A percentile compares a stretch with the other conserved stretches of the same genome.
These are phyloP conservation scores for Scutellaria minor DNA, from an alignment of 257 asterid genomes.

Conservation along the genomic window DNA sequence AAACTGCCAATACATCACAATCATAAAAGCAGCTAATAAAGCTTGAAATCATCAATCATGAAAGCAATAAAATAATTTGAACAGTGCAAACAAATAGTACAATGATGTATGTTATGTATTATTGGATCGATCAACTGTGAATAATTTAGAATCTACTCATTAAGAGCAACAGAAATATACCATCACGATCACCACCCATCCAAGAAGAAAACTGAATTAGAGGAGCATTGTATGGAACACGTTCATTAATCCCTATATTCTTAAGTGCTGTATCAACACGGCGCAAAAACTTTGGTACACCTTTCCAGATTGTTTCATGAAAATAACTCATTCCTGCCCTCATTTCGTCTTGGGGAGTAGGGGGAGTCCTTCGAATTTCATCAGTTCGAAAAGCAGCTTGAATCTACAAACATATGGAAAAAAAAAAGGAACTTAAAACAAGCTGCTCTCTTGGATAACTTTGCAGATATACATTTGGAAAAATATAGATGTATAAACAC, in stretches of 20 bases:
- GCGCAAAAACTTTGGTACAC: conserved; percentile 60
- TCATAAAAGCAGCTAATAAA: too few relatives aligned
- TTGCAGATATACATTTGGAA: too few relatives aligned
- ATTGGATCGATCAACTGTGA: too few relatives aligned
- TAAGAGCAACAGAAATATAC: conserved; percentile 31
- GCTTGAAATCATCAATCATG: too few relatives aligned
- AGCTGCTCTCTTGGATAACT: too few relatives aligned
- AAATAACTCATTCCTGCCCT: conserved; percentile 71
- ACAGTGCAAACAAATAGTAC: too few relatives aligned
- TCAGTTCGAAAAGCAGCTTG: conserved; percentile 73
- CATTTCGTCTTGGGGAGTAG: conserved; percentile 71
- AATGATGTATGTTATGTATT: neutral
- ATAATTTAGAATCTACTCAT: too few relatives aligned
- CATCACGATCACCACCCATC: conserved; percentile 74
- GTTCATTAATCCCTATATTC: conserved; percentile 61
- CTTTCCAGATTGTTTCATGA: conserved; percentile 66
- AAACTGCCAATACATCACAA: neutral
- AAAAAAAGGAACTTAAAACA: neutral
- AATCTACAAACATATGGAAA: conserved; percentile 39
- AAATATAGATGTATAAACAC: too few relatives aligned
- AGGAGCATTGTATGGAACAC: conserved; percentile 65
- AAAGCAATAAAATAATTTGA: too few relatives aligned
- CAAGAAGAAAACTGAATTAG: conserved; percentile 64
- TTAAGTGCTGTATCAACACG: conserved; percentile 67
- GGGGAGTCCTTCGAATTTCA: conserved; percentile 61